A percentile compares a stretch with the other conserved stretches of the same genome.
Conservation (phyloP, 2,329 filamentous ascomycete species). For the Sclerotinia borealis region DNA sequence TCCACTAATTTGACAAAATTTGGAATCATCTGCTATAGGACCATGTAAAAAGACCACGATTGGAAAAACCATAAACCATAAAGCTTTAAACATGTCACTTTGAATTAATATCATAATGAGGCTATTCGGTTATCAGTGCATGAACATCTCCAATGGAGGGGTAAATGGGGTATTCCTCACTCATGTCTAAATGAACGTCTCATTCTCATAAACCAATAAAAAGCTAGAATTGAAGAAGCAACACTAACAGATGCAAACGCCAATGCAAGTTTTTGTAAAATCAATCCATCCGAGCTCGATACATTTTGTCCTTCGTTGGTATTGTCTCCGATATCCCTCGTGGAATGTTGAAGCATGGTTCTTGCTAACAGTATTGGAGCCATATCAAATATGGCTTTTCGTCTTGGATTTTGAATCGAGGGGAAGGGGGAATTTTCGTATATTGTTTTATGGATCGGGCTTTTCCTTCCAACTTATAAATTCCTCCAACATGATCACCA, state of each 20-base stretch:
- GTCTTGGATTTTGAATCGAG: neutral
- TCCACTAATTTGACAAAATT: constrained; percentile 62
- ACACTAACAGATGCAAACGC: constrained; percentile 49
- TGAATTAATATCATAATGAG: constrained; percentile 69
- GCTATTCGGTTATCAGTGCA: constrained; percentile 36
- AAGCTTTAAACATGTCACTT: constrained; percentile 64
- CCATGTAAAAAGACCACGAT: constrained; percentile 50
- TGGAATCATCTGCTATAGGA: constrained; percentile 43
- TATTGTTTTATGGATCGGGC: constrained; percentile 11
- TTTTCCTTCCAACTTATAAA: constrained; percentile 14
- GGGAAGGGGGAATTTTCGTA: neutral
- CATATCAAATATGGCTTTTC: constrained; percentile 16
- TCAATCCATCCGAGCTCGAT: constrained; percentile 19
- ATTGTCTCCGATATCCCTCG: constrained; percentile 14
- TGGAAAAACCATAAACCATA: constrained; percentile 63
- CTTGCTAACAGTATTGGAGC: constrained; percentile 17
- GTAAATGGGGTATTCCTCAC: constrained; percentile 38
- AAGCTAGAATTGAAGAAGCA: constrained; percentile 46
- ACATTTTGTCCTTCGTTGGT: constrained; percentile 11
- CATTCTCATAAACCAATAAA: constrained; percentile 72
- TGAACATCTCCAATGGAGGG: neutral
- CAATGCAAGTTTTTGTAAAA: constrained; percentile 32
- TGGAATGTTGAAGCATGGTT: constrained; percentile 12
- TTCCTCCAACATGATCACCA: constrained; percentile 14
- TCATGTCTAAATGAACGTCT: constrained; percentile 67